Percentiles rank a stretch among this genome's conserved stretches.
These are phyloP conservation scores for Peziza echinospora DNA, from an alignment of 495 filamentous ascomycete genomes.

Conservation along the genomic window DNA sequence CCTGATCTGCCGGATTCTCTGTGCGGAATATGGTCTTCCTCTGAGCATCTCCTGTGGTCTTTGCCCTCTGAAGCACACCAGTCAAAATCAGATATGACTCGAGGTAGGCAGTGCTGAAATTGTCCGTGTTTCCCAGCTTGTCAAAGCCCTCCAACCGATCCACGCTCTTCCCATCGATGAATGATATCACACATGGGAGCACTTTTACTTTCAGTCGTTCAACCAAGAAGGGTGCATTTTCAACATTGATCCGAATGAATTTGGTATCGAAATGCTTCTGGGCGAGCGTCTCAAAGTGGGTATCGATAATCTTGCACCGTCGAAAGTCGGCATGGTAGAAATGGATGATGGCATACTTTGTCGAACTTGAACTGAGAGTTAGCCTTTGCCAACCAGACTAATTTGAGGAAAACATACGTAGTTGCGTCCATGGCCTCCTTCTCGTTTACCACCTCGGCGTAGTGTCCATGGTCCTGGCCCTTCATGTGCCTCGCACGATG, in stretches of 20 bases:
- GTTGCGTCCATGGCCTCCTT: slow-evolving; percentile 47
- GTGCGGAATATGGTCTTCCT: slow-evolving; percentile 18
- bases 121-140: slow-evolving; percentile 40
- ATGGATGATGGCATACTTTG: slow-evolving; percentile 44
- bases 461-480: slow-evolving; percentile 24
- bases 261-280: slow-evolving; percentile 43
- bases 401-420: slow-evolving; percentile 22
- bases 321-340: slow-evolving; percentile 57
- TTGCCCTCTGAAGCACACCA: slow-evolving; percentile 37
- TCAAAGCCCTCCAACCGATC: slow-evolving; percentile 60
- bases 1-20: slow-evolving; percentile 23
- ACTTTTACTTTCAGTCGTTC: slow-evolving; percentile 47
- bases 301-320: slow-evolving; percentile 34
- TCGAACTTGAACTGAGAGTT: slow-evolving; percentile 9
- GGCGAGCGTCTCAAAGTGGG: slow-evolving; percentile 27
- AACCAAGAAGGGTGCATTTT: slow-evolving; percentile 51
- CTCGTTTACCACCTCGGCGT: slow-evolving; percentile 41
- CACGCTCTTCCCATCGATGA: slow-evolving; percentile 42
- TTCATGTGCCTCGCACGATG: slow-evolving; percentile 20
- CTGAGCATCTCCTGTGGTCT: slow-evolving; percentile 26
- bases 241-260: slow-evolving; percentile 47
- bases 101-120: slow-evolving; percentile 39
- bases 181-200: slow-evolving; percentile 54
- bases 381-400: not conserved
- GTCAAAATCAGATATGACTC: slow-evolving; percentile 39